Base-by-base conservation (phyloP, 139 green algal species). In the Chlorella sp. region DNA sequence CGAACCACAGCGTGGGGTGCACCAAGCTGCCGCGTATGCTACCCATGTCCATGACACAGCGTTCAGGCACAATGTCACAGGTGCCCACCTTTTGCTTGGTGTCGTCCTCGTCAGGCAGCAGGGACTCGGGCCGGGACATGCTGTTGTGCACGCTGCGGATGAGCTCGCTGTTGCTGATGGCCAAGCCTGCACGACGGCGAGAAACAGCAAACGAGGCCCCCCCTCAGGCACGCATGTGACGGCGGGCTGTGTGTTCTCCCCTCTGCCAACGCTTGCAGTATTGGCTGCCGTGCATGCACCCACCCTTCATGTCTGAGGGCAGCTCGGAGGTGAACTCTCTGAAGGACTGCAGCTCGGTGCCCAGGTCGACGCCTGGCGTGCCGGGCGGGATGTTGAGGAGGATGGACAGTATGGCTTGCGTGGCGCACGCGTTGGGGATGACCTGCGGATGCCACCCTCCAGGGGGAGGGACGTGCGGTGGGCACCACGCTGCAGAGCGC, bases 341-440 rank as follows among this genome's bases (percentile, higher is more conserved):
- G 65, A 99, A 89, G 42, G 86, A 79, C 2, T 23, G 72, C 0
- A 98, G 81, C 74, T 94, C 86, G 1, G 74, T 0, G 0, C 92
- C 92, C 29, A 96, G 82, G 2, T 89, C 26, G 35, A 72, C 59
- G 71, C 35, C 67, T 5, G 23, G 35, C 34, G 35, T 20, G 24
- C 22, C 24, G 23, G 69, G 33, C 31, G 69, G 51, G 50, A 77
- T 65, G 64, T 99, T 99, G 61, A 99, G 83, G 33, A 99, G 85
- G 20, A 99, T 86, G 31, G 87, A 92, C 2, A 99, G 84, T 42
- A 99, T 96, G 24, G 95, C 95, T 76, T 97, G 88, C 0, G 90
- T 96, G 6, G 95, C 95, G 69, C 95, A 99, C 0, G 95, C 95
- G 78, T 99, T 98, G 61, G 87, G 91, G 74, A 98, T 96, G 36